A percentile compares a stretch with the other conserved stretches of the same genome.
These are phyloP conservation scores for Pilatotrama ljubarskyi DNA, from an alignment of 768 basidiomycete genomes.

Conservation along the genomic window DNA sequence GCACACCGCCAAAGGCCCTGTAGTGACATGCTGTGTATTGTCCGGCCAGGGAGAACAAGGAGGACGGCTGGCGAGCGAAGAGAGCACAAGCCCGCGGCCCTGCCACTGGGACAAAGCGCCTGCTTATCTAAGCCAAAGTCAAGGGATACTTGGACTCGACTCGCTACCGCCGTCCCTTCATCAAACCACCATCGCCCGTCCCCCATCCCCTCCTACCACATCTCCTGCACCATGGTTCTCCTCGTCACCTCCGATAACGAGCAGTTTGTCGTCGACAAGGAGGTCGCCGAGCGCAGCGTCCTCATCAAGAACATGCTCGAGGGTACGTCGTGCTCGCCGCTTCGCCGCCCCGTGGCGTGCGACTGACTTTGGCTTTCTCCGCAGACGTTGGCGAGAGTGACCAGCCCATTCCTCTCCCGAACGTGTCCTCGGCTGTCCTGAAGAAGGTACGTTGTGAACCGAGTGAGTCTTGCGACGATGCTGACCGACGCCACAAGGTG, in stretches of 20 bases:
- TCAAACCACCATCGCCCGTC: slow-evolving; percentile 19
- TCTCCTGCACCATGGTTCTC: slow-evolving; percentile 63
- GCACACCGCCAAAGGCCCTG: slow-evolving; percentile 16
- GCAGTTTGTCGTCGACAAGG: slow-evolving; percentile 89
- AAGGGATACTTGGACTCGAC: slow-evolving; percentile 12
- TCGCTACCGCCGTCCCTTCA: slow-evolving; percentile 14
- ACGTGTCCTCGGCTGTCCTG: slow-evolving; percentile 88
- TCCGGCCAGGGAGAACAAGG: not conserved
- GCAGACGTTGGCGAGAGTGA: slow-evolving; percentile 93
- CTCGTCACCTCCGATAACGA: slow-evolving; percentile 96
- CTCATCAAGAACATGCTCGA: slow-evolving; percentile 99
- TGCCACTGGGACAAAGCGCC: slow-evolving; percentile 4
- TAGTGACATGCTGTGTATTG: slow-evolving; percentile 19
- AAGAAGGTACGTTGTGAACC: slow-evolving; percentile 66
- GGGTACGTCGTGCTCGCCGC: slow-evolving; percentile 49
- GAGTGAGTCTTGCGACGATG: no score
- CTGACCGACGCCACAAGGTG: slow-evolving; percentile 54
- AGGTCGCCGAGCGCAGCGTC: slow-evolving; percentile 92
- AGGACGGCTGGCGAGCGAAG: not conserved
- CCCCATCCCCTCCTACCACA: not conserved
- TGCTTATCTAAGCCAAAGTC: slow-evolving; percentile 22
- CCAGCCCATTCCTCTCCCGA: slow-evolving; percentile 92
- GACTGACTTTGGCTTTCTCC: slow-evolving; percentile 6
- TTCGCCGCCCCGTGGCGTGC: slow-evolving; percentile 7
- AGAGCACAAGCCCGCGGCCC: not conserved